These are phyloP conservation scores for Plasmodium blacklocki DNA, from an alignment of 169 alveolate species.

Conservation along the genomic window DNA sequence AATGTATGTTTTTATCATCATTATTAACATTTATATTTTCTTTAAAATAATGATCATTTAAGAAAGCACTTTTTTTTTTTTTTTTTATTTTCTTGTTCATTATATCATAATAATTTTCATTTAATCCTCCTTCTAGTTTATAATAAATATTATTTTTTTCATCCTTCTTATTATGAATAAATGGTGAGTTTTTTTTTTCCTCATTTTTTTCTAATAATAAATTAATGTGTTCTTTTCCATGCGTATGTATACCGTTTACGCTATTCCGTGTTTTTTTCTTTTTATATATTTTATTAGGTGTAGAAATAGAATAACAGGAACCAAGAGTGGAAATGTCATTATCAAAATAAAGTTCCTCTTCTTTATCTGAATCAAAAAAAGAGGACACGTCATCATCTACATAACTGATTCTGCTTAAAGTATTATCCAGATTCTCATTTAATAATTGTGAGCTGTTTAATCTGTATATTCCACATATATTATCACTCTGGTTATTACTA, in stretches of 20 bases:
- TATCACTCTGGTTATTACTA: conserved; percentile 12
- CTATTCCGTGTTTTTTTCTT: conserved; percentile 35
- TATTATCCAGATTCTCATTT: conserved; percentile 35
- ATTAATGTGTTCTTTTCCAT: background rate
- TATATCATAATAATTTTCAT: background rate
- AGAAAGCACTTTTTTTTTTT: background rate
- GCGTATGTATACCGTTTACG: background rate
- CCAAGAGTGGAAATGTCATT: conserved; percentile 63
- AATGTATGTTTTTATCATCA: background rate
- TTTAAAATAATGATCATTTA: conserved; percentile 1
- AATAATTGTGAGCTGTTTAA: conserved; percentile 50
- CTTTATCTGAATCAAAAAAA: conserved; percentile 66
- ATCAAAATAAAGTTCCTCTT: conserved; percentile 60
- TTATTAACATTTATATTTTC: background rate
- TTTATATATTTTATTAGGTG: conserved; percentile 23
- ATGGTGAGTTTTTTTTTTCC: conserved; percentile 12
- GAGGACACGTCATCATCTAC: conserved; percentile 76
- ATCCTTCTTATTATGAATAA: background rate
- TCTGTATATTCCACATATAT: conserved; percentile 56
- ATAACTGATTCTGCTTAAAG: conserved; percentile 61
- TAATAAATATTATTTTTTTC: background rate
- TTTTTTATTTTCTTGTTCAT: background rate
- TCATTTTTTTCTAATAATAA: background rate
- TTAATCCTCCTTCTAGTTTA: background rate
- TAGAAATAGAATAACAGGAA: conserved; percentile 37